Conservation (phyloP, 306 rosid genomes). For the Pterocarpus macrocarpus region DNA sequence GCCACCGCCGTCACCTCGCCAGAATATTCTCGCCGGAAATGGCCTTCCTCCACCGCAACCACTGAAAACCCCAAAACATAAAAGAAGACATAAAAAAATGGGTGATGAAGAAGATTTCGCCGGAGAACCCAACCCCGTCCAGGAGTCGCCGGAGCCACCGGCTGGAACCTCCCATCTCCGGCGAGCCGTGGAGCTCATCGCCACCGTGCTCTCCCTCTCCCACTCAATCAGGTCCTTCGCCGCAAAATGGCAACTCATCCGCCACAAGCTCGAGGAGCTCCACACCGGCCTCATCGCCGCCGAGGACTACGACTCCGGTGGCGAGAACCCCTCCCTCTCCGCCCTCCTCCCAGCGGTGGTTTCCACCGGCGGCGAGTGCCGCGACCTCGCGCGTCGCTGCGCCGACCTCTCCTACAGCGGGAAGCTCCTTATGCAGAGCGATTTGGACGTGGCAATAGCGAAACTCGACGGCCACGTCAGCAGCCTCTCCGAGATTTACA, state of each 20-base stretch:
- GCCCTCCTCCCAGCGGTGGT: conserved; percentile 48
- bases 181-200: conserved; percentile 56
- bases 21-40: conserved; percentile 61
- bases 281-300: conserved; percentile 69
- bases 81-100: conserved; percentile 48
- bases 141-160: conserved; percentile 22
- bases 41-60: conserved; percentile 45
- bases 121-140: conserved; percentile 40
- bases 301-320: conserved; percentile 63
- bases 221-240: conserved; percentile 77
- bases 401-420: conserved; percentile 85
- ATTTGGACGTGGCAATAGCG: conserved; percentile 72
- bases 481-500: conserved; percentile 70
- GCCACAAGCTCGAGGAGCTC: conserved; percentile 81
- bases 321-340: conserved; percentile 56
- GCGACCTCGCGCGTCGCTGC: conserved; percentile 83
- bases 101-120: conserved; percentile 54
- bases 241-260: conserved; percentile 82
- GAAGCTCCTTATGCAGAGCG: conserved; percentile 98
- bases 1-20: conserved; percentile 41
- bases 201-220: conserved; percentile 69
- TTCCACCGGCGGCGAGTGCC: conserved; percentile 62
- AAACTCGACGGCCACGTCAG: conserved; percentile 65
- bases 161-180: conserved; percentile 61
- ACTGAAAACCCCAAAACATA: conserved; percentile 35